Evolutionary conservation across 768 basidiomycete genomes (phyloP).

Genomic region (Lactarius quietus): DNA sequence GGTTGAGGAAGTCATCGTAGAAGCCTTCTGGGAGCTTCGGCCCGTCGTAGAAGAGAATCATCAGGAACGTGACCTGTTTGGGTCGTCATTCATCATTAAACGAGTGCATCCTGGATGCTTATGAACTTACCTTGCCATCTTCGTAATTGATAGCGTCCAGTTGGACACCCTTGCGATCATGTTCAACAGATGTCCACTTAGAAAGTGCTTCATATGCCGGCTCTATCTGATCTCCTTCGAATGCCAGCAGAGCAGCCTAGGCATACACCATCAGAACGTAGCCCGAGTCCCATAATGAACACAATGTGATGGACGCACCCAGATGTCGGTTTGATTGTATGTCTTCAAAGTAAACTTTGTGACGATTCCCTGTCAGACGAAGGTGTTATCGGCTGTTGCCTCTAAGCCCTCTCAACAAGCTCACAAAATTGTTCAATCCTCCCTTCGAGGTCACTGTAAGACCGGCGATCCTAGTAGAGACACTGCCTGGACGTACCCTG

Average conservation of each 20-base stretch:
- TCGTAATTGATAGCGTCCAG: background rate
- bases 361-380: conserved; percentile 7
- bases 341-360: conserved; percentile 9
- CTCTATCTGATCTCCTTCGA: background rate
- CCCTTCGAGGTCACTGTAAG: background rate
- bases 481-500: background rate
- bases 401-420: background rate
- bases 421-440: conserved; percentile 10
- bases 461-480: too few relatives aligned
- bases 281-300: background rate
- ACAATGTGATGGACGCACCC: background rate
- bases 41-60: conserved; percentile 56
- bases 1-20: conserved; percentile 50
- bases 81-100: background rate
- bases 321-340: background rate
- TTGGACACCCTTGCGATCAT: background rate
- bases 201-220: background rate
- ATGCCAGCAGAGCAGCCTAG: background rate
- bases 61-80: conserved; percentile 48
- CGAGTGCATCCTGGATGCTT: background rate
- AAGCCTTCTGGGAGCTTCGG: conserved; percentile 47
- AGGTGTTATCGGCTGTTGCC: background rate
- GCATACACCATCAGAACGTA: background rate
- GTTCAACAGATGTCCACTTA: background rate
- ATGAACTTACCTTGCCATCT: conserved; percentile 18